Evolutionary conservation across 225 moss, liverwort and hornwort species (phyloP).

Genomic region (Sphagnum contortum): DNA sequence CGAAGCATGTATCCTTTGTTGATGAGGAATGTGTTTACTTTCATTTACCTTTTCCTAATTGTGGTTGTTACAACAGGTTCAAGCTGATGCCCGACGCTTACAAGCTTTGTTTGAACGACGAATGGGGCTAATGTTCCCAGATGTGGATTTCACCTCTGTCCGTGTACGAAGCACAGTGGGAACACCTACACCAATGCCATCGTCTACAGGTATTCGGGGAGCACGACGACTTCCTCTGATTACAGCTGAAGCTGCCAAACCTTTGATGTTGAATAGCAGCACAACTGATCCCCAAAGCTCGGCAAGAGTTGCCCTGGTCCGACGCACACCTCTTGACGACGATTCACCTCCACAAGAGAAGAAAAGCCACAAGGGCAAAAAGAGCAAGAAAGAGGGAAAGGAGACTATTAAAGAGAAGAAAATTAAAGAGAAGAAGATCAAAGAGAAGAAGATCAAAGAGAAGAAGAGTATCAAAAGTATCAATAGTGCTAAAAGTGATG

Average conservation of each 20-base stretch:
- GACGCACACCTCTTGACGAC: slow-evolving; percentile 4
- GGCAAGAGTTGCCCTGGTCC: slow-evolving; percentile 36
- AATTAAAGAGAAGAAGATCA: slow-evolving; percentile 10
- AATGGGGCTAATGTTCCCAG: slow-evolving; percentile 85
- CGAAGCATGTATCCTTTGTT: not conserved
- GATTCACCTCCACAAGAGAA: slow-evolving; percentile 16
- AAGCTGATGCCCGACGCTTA: slow-evolving; percentile 80
- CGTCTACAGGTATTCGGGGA: slow-evolving; percentile 27
- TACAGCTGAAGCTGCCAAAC: slow-evolving; percentile 13
- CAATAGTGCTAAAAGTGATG: slow-evolving; percentile 28
- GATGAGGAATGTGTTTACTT: not conserved
- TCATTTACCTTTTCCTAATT: not conserved
- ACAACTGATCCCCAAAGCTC: slow-evolving; percentile 28
- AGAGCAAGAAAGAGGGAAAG: slow-evolving; percentile 47
- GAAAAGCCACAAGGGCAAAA: slow-evolving; percentile 23
- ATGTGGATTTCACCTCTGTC: slow-evolving; percentile 81
- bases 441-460: slow-evolving; percentile 29
- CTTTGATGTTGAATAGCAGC: no score
- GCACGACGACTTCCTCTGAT: slow-evolving; percentile 29
- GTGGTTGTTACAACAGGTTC: slow-evolving; percentile 43
- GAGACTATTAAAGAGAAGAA: slow-evolving; percentile 4
- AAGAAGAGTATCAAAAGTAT: slow-evolving; percentile 37
- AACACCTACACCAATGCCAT: slow-evolving; percentile 10
- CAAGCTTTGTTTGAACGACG: slow-evolving; percentile 81
- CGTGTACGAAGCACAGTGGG: slow-evolving; percentile 45